Evolutionary conservation across 768 basidiomycete genomes (phyloP).

Genomic region (Boletus eberwhitei): DNA sequence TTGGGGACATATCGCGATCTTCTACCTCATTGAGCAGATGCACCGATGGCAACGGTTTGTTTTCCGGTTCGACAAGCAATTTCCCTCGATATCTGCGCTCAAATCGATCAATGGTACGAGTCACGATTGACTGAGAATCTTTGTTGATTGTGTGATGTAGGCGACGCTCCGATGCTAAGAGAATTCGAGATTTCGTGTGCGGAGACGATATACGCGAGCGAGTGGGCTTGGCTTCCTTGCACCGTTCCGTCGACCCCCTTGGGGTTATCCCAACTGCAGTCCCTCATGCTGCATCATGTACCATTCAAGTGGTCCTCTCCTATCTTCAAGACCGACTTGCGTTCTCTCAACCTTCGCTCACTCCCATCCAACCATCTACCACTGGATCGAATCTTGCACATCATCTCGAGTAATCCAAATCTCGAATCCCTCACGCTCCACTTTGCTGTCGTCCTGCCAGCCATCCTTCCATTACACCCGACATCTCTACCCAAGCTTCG

Average conservation of each 20-base stretch:
- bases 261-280: conserved; percentile 46
- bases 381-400: conserved; percentile 65
- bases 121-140: background rate
- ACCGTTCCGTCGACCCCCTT: conserved; percentile 32
- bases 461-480: conserved; percentile 59
- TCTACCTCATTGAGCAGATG: conserved; percentile 77
- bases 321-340: conserved; percentile 58
- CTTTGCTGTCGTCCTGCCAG: conserved; percentile 56
- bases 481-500: conserved; percentile 54
- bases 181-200: conserved; percentile 79
- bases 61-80: conserved; percentile 75
- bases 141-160: conserved; percentile 33
- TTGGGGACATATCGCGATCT: conserved; percentile 81
- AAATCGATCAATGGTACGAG: conserved; percentile 66
- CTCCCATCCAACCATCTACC: conserved; percentile 62
- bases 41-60: conserved; percentile 79
- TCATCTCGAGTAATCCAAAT: conserved; percentile 54
- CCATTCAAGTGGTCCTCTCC: conserved; percentile 80
- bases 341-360: conserved; percentile 58
- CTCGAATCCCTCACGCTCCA: conserved; percentile 59
- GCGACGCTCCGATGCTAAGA: conserved; percentile 65
- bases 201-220: conserved; percentile 55
- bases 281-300: conserved; percentile 64
- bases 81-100: conserved; percentile 68
- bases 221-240: conserved; percentile 77